Percentiles rank a stretch among this genome's conserved stretches.
phyloP scores from a whole-genome alignment of 768 basidiomycete species.

The Kwoniella dendrophila region DNA sequence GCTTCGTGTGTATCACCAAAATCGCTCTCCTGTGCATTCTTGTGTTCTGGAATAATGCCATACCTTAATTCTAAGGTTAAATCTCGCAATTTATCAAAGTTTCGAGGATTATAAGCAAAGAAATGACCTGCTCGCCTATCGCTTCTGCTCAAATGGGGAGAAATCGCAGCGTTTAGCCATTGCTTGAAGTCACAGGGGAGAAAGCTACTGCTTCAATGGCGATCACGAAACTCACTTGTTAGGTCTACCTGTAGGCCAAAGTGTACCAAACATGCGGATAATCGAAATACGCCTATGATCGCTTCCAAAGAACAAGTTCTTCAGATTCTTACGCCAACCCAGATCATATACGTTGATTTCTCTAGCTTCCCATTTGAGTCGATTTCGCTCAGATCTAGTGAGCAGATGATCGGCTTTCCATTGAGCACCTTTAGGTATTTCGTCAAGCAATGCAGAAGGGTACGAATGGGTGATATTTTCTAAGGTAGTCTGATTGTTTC shows the following conservation, averaged over 20 bases:
- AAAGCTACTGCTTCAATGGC: background rate
- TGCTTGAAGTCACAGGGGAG: background rate
- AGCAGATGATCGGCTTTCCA: constrained; percentile 51
- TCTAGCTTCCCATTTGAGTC: constrained; percentile 38
- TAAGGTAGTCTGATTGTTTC: constrained; percentile 46
- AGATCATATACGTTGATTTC: constrained; percentile 51
- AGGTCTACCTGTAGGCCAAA: constrained; percentile 27
- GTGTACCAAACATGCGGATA: background rate
- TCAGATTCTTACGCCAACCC: constrained; percentile 47
- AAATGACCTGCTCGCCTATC: constrained; percentile 21
- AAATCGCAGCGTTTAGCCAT: background rate
- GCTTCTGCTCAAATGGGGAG: background rate
- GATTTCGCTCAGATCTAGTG: constrained; percentile 35
- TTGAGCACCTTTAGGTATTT: background rate
- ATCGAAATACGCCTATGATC: background rate
- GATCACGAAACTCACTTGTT: background rate
- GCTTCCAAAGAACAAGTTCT: constrained; percentile 32
- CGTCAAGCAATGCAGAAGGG: constrained; percentile 39
- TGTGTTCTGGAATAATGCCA: constrained; percentile 3
- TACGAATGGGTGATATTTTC: constrained; percentile 47
- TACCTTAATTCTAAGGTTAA: constrained; percentile 38
- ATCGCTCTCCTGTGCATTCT: background rate
- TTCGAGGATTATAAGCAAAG: constrained; percentile 24
- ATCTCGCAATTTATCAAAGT: constrained; percentile 26
- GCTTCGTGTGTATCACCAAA: background rate